These are phyloP conservation scores for Passalora sequoiae DNA, from an alignment of 2,329 filamentous ascomycete species.

Conservation along the genomic window DNA sequence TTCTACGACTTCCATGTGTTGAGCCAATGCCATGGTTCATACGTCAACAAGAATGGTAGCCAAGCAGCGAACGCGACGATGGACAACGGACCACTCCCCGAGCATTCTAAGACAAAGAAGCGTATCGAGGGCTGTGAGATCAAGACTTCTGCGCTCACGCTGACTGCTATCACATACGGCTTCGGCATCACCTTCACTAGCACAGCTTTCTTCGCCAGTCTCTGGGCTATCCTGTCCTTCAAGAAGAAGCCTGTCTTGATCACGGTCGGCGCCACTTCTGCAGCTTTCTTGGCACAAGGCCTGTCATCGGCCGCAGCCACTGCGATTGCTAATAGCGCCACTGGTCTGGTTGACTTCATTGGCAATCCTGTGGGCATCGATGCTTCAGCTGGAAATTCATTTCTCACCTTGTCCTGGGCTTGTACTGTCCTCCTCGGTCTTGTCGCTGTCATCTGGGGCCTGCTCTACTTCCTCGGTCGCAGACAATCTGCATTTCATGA, in stretches of 20 bases:
- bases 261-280: background rate
- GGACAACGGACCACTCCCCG: background rate
- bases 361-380: constrained; percentile 1
- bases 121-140: background rate
- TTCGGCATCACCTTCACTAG: background rate
- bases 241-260: background rate
- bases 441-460: background rate
- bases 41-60: background rate
- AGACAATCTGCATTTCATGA: background rate
- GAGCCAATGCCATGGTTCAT: background rate
- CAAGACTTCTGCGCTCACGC: background rate
- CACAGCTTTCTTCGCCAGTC: background rate
- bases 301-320: background rate
- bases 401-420: constrained; percentile 1
- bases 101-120: background rate
- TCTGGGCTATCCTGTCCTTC: background rate
- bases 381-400: background rate
- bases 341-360: constrained; percentile 3
- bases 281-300: background rate
- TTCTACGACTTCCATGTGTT: constrained; percentile 2
- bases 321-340: background rate
- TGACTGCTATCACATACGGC: constrained; percentile 1
- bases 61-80: background rate
- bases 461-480: background rate
- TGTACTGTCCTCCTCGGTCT: background rate